Evolutionary conservation across 176 grass and related monocot species (phyloP).

Genomic region (Oryza glumipatula): DNA sequence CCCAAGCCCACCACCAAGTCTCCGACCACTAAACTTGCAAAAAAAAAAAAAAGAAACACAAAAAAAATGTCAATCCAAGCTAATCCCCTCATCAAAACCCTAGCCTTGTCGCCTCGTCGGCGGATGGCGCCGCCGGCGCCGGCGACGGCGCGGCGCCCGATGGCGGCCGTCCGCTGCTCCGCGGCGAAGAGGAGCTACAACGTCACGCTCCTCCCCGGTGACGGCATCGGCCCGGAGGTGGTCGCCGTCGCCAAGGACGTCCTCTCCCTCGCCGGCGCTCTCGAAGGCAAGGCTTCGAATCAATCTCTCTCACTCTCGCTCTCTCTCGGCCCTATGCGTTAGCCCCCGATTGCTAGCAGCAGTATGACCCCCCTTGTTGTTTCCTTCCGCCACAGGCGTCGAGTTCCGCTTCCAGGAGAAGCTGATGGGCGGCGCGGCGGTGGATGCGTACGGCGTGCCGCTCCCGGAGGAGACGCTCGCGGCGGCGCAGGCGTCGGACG

Average conservation of each 20-base stretch:
- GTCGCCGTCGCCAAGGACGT: conserved; percentile 90
- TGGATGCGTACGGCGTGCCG: conserved; percentile 66
- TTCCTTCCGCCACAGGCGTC: conserved; percentile 47
- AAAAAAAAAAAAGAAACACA: not conserved
- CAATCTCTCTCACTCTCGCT: not conserved
- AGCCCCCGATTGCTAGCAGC: not conserved
- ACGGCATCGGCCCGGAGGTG: conserved; percentile 95
- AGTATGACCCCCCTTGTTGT: not conserved
- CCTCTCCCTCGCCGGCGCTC: conserved; percentile 65
- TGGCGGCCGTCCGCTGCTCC: conserved; percentile 40
- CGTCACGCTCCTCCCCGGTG: conserved; percentile 83
- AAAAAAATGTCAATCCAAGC: conserved; percentile 29
- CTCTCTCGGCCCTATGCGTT: not conserved
- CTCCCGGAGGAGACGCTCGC: conserved; percentile 78
- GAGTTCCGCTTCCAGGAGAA: conserved; percentile 62
- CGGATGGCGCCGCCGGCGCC: not conserved
- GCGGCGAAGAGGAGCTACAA: conserved; percentile 54
- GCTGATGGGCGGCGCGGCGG: conserved; percentile 73
- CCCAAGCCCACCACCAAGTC: not conserved
- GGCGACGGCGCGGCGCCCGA: not conserved
- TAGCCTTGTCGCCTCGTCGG: conserved; percentile 21
- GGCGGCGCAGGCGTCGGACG: conserved; percentile 56
- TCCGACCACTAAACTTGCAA: not conserved
- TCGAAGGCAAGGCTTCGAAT: conserved; percentile 49
- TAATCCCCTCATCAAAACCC: conserved; percentile 43